Percentiles rank a stretch among this genome's conserved stretches.
phyloP scores from a whole-genome alignment of 176 grass and related monocot genomes.

The Carex myosuroides region DNA sequence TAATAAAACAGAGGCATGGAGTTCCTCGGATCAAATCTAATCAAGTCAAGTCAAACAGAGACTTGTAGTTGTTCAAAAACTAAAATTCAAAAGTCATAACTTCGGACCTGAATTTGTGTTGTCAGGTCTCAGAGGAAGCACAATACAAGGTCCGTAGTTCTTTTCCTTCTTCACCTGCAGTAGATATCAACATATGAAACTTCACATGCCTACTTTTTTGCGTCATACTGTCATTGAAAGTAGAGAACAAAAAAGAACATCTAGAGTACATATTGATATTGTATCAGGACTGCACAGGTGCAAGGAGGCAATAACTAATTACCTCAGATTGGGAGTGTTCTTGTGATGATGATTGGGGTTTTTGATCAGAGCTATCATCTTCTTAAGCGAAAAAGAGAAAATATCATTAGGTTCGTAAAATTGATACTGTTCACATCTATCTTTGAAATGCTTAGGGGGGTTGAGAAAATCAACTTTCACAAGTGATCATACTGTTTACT shows the following conservation, averaged over 20 bases:
- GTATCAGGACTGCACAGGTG: neutral
- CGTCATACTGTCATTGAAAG: neutral
- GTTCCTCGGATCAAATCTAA: neutral
- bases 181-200: neutral
- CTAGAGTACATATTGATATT: neutral
- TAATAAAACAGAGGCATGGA: neutral
- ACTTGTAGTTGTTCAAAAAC: neutral
- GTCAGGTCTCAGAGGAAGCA: conserved; percentile 14
- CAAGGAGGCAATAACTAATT: neutral
- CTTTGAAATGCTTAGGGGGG: neutral
- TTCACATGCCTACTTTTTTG: neutral
- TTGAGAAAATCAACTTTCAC: neutral
- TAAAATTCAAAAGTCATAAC: neutral
- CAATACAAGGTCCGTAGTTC: neutral
- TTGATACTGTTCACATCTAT: neutral
- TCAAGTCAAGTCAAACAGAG: neutral
- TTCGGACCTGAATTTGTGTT: conserved; percentile 15
- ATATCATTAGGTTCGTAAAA: neutral
- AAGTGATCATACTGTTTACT: neutral
- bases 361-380: conserved; percentile 3
- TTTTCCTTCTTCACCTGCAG: conserved; percentile 1
- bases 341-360: neutral
- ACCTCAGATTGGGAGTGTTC: neutral
- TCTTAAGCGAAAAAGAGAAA: neutral
- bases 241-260: neutral